phyloP scores from a whole-genome alignment of 306 rosid genomes.

The Sindora glabra region DNA sequence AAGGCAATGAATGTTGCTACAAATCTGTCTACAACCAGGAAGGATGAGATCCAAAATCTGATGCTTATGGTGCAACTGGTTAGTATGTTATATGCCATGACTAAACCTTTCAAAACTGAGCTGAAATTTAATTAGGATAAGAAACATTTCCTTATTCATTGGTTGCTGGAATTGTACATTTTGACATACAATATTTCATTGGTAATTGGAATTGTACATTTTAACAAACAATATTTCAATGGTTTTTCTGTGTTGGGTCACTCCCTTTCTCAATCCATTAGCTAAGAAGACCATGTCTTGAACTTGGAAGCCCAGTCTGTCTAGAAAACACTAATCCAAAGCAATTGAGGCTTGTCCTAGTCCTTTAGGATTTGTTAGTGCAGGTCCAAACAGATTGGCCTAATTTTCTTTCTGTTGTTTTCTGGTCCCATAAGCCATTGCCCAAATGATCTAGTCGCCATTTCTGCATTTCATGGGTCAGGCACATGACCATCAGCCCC shows the following conservation, averaged over 20 bases:
- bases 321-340: neutral
- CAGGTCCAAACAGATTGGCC: neutral
- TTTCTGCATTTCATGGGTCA: no score
- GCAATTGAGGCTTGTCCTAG: neutral
- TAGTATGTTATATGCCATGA: conserved; percentile 10
- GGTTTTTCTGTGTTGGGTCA: no score
- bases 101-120: neutral
- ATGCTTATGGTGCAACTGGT: conserved; percentile 53
- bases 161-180: neutral
- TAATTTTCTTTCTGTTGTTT: neutral
- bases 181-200: neutral
- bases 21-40: conserved; percentile 39
- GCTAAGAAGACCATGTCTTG: no score
- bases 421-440: neutral
- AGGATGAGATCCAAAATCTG: conserved; percentile 62
- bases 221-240: neutral
- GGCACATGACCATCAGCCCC: no score
- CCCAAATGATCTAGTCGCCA: neutral
- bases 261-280: no score
- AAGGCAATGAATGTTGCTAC: conserved; percentile 49
- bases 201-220: neutral
- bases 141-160: neutral
- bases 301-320: no score
- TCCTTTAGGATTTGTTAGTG: neutral
- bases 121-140: conserved; percentile 8